Evolutionary conservation across 2,329 filamentous ascomycete species (phyloP), one percentile per base, ranked within the genome.

Genomic region (Myrmaecium sp.): DNA sequence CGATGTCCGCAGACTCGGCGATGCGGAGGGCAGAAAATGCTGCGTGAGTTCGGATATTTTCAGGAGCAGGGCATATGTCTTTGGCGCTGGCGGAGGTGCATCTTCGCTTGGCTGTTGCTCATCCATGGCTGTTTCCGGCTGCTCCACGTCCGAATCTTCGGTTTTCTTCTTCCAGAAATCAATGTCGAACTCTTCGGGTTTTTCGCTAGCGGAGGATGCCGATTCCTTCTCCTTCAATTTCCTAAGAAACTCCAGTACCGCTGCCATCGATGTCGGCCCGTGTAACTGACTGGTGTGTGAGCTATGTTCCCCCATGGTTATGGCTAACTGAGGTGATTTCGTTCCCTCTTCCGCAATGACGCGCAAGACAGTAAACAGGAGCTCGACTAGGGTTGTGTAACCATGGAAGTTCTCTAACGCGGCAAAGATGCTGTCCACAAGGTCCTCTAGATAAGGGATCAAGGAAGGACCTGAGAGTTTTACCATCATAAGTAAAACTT

Each of bases 371-470:
- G 68, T 60, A 46, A 95, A 98, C 5, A 98, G 58, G 23, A 74
- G 67, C 44, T 93, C 82, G 1, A 92, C 84, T 30, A 98, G 72
- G 11, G 66, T 56, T 1, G 82, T 74, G 46, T 98, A 95, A 2
- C 89, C 89, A 41, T 98, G 89, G 41, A 89, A 98, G 41, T 82
- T 80, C 38, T 94, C 83, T n/a, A 98, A 57, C 0, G 84, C 82
- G 0, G 79, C 77, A 47, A 98, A 95, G 20, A 98, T 82, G 1
- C 81, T 86, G 4, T 74, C 77, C 3, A 95, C 73, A 1, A 93
- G 69, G 44, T 98, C 89, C 43, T 95, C 86, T 2, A 98, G 59
- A 43, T 84, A 94, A 0, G 84, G 83, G 7, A 98, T 62, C 13
- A 98, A 51, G 5, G 64, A 64, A 1, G 83, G 73, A 0, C 89